Percentiles rank a stretch among this genome's conserved stretches.
Evolutionary conservation across 225 moss, liverwort and hornwort genomes (phyloP).

Genomic region (Sphagnum tenellum): DNA sequence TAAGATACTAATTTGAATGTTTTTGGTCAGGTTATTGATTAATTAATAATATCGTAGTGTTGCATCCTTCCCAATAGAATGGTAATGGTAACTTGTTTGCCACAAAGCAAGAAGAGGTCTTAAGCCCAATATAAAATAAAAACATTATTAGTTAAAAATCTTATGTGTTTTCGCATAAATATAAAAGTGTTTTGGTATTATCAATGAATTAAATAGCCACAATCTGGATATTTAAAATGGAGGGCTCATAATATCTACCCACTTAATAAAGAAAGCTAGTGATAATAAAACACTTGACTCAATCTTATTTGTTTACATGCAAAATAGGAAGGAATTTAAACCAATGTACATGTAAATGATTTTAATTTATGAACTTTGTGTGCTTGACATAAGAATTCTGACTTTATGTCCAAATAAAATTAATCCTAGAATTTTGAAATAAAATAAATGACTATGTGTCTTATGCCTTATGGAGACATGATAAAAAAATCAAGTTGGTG

Average conservation of each 20-base stretch:
- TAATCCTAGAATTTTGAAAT: background rate
- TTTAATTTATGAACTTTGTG: slow-evolving; percentile 3
- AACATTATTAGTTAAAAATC: background rate
- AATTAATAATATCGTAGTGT: background rate
- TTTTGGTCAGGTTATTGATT: background rate
- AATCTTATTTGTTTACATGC: slow-evolving; percentile 3
- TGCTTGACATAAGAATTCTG: slow-evolving; percentile 1
- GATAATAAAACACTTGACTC: too few species aligned
- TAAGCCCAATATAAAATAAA: background rate
- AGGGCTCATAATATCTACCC: too few species aligned
- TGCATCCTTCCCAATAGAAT: background rate
- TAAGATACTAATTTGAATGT: background rate
- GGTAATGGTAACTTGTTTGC: background rate
- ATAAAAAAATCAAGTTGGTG: slow-evolving; percentile 1
- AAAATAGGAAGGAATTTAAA: background rate
- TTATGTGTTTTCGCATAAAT: too few species aligned
- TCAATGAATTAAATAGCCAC: too few species aligned
- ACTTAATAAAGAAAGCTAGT: too few species aligned
- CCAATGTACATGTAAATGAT: background rate
- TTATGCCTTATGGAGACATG: background rate
- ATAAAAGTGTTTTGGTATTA: too few species aligned
- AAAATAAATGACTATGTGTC: background rate
- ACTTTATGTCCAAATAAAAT: background rate
- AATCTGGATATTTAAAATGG: too few species aligned
- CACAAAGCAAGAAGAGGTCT: background rate